Conservation (phyloP, 116 monocot species). For the Trichopus zeylanicus region DNA sequence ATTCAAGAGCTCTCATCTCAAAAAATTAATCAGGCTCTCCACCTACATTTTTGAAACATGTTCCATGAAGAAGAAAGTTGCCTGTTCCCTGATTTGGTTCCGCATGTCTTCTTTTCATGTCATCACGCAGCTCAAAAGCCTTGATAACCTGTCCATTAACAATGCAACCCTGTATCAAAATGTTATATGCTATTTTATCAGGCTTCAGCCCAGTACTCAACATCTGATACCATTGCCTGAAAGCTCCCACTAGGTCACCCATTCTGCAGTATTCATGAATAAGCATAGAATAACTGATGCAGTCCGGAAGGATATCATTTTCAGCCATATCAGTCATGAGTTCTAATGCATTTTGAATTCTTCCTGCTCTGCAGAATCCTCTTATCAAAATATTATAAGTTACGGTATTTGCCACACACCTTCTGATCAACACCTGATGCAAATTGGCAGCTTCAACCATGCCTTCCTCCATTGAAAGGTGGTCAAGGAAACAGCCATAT, state of each 20-base stretch:
- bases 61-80: slow-evolving; percentile 35
- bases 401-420: slow-evolving; percentile 37
- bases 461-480: slow-evolving; percentile 43
- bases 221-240: slow-evolving; percentile 76
- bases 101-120: slow-evolving; percentile 36
- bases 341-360: slow-evolving; percentile 36
- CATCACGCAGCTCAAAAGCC: slow-evolving; percentile 44
- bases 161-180: slow-evolving; percentile 74
- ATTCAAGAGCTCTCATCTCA: slow-evolving; percentile 4
- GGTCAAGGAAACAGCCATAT: slow-evolving; percentile 66
- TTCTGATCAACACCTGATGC: slow-evolving; percentile 49
- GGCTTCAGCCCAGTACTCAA: slow-evolving; percentile 45
- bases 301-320: slow-evolving; percentile 52
- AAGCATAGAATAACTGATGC: slow-evolving; percentile 73
- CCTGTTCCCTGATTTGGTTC: slow-evolving; percentile 45
- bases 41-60: slow-evolving; percentile 18
- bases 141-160: slow-evolving; percentile 38
- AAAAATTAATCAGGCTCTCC: not conserved
- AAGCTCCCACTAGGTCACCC: slow-evolving; percentile 52
- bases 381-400: slow-evolving; percentile 74
- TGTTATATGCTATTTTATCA: slow-evolving; percentile 65
- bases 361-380: slow-evolving; percentile 58
- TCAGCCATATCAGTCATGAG: slow-evolving; percentile 50
- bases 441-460: slow-evolving; percentile 48
- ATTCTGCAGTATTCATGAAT: slow-evolving; percentile 51